Evolutionary conservation across 768 basidiomycete genomes (phyloP).

Genomic region (Agrocybe pediades): DNA sequence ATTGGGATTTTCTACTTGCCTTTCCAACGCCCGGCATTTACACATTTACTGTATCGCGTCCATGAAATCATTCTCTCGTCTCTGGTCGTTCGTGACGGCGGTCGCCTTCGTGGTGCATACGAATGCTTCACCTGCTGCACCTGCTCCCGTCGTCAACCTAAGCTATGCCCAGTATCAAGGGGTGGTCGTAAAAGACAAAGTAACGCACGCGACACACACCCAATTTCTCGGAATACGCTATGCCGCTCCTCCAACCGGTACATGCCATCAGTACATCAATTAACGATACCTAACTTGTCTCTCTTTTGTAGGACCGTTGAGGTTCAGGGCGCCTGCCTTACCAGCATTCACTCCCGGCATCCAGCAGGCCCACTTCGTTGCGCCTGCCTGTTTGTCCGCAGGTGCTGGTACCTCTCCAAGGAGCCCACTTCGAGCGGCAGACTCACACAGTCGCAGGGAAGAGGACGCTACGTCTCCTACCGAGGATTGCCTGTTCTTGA

Average conservation of each 20-base stretch:
- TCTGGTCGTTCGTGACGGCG: no score
- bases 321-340: slow-evolving; percentile 35
- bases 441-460: neutral
- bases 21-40: no score
- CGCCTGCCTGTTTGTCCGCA: slow-evolving; percentile 32
- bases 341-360: slow-evolving; percentile 28
- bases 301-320: slow-evolving; percentile 25
- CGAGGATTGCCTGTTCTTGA: slow-evolving; percentile 45
- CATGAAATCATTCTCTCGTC: no score
- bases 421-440: slow-evolving; percentile 28
- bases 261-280: no score
- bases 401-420: slow-evolving; percentile 27
- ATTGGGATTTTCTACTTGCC: no score
- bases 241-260: slow-evolving; percentile 49
- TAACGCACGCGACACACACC: no score
- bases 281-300: slow-evolving; percentile 46
- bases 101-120: no score
- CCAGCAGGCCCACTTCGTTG: slow-evolving; percentile 31
- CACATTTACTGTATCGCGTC: no score
- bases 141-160: slow-evolving; percentile 35
- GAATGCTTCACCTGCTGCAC: no score
- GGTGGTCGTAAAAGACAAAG: slow-evolving; percentile 3
- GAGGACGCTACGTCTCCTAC: slow-evolving; percentile 11
- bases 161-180: slow-evolving; percentile 49
- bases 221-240: no score